Conservation (phyloP, 495 filamentous ascomycete genomes). For the Bathelium albidoporum region DNA sequence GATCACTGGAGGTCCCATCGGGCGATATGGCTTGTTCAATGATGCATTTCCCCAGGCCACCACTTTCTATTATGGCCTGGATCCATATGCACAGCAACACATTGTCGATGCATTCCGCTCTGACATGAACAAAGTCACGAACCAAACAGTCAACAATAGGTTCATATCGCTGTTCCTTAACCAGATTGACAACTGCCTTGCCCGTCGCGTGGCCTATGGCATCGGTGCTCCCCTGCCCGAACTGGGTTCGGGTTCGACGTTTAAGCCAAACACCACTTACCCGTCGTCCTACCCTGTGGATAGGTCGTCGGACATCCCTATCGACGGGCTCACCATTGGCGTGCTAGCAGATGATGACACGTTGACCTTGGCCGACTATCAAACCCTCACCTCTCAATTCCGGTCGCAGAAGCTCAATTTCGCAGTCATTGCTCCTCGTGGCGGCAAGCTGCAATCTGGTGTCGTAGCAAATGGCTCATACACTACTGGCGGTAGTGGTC, state of each 20-base stretch:
- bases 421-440: conserved; percentile 4
- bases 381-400: conserved; percentile 3
- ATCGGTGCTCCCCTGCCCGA: conserved; percentile 5
- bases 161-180: conserved; percentile 7
- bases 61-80: conserved; percentile 1
- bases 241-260: background rate
- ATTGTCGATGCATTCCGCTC: conserved; percentile 9
- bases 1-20: conserved; percentile 3
- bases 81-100: conserved; percentile 10
- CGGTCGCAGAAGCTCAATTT: background rate
- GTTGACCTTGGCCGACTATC: background rate
- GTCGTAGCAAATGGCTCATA: conserved; percentile 5
- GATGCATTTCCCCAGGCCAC: conserved; percentile 6
- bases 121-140: conserved; percentile 4
- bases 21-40: conserved; percentile 5
- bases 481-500: conserved; percentile 4
- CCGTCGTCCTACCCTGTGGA: conserved; percentile 8
- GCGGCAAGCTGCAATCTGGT: conserved; percentile 4
- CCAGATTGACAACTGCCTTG: conserved; percentile 10
- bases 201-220: conserved; percentile 10
- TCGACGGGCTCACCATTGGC: background rate
- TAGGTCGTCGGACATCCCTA: background rate
- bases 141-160: background rate
- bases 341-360: conserved; percentile 1
- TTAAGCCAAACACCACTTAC: background rate